These are phyloP conservation scores for Linum usitatissimum DNA, from an alignment of 345 rosid species.

Conservation along the genomic window DNA sequence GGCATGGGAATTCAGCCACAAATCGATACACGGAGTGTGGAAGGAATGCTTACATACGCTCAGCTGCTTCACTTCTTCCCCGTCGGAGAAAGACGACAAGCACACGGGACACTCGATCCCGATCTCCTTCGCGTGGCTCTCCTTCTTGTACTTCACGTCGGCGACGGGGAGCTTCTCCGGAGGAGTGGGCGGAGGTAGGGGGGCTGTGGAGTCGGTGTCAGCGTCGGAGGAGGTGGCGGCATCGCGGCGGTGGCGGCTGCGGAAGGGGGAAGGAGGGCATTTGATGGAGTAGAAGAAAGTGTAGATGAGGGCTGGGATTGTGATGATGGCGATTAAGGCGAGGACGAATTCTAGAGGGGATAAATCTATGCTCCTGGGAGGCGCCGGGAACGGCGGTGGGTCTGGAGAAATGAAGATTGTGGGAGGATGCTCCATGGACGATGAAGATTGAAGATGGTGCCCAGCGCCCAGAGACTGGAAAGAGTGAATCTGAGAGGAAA, in stretches of 20 bases:
- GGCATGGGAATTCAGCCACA: conserved; percentile 48
- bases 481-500: too few species aligned
- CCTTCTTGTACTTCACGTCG: conserved; percentile 32
- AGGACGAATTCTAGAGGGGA: conserved; percentile 60
- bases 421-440: conserved; percentile 12
- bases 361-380: conserved; percentile 44
- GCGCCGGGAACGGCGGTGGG: conserved; percentile 46
- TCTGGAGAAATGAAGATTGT: conserved; percentile 15
- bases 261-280: conserved; percentile 32
- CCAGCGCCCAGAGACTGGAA: too few species aligned
- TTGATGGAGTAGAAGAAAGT: conserved; percentile 46
- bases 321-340: conserved; percentile 53
- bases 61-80: conserved; percentile 43
- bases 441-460: too few species aligned
- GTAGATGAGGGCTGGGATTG: conserved; percentile 60
- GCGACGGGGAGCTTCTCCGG: conserved; percentile 10
- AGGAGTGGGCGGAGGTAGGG: neutral
- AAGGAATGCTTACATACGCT: conserved; percentile 62
- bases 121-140: conserved; percentile 32
- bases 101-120: conserved; percentile 75
- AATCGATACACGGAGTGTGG: conserved; percentile 50
- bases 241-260: neutral
- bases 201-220: neutral
- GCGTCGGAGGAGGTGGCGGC: neutral
- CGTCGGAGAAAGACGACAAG: conserved; percentile 40